These are phyloP conservation scores for Apiotrichum laibachii DNA, from an alignment of 1,284 basidiomycete genomes.

Conservation along the genomic window DNA sequence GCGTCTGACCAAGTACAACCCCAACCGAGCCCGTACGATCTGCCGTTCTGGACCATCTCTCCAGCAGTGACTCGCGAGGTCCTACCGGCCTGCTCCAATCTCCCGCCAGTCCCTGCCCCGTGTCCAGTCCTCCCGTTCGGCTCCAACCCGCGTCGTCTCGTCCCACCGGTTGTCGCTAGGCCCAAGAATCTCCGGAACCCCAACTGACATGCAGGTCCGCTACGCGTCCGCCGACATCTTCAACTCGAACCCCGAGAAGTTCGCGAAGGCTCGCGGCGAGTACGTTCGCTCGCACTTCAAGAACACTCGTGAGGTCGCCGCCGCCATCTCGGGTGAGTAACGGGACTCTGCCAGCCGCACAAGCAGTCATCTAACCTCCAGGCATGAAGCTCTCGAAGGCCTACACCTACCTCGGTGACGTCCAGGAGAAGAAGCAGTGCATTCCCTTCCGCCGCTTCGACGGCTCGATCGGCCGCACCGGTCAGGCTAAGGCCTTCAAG, in stretches of 20 bases:
- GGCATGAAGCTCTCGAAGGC: constrained; percentile 96
- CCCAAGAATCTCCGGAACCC: too few relatives aligned
- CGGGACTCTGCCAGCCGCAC: too few relatives aligned
- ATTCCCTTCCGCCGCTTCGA: constrained; percentile 97
- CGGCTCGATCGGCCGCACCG: constrained; percentile 94
- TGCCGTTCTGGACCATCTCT: too few relatives aligned
- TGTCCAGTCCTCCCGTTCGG: not conserved
- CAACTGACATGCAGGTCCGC: constrained; percentile 61
- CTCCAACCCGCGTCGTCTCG: not conserved
- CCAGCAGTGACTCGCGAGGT: too few relatives aligned
- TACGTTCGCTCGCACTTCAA: constrained; percentile 99
- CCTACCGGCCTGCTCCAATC: too few relatives aligned
- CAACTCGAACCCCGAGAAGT: constrained; percentile 88
- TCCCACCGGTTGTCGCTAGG: not conserved
- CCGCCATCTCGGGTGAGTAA: constrained; percentile 73
- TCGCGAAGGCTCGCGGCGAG: constrained; percentile 87
- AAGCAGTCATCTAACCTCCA: constrained; percentile 33
- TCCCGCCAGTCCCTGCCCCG: too few relatives aligned
- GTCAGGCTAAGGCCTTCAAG: constrained; percentile 97
- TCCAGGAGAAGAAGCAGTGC: constrained; percentile 93
- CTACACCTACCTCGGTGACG: constrained; percentile 89
- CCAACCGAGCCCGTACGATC: too few relatives aligned
- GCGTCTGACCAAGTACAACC: too few relatives aligned
- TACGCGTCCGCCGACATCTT: constrained; percentile 78
- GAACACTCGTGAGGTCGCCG: constrained; percentile 97